Conservation (phyloP, 257 asterid species). For the Lantana camara region DNA sequence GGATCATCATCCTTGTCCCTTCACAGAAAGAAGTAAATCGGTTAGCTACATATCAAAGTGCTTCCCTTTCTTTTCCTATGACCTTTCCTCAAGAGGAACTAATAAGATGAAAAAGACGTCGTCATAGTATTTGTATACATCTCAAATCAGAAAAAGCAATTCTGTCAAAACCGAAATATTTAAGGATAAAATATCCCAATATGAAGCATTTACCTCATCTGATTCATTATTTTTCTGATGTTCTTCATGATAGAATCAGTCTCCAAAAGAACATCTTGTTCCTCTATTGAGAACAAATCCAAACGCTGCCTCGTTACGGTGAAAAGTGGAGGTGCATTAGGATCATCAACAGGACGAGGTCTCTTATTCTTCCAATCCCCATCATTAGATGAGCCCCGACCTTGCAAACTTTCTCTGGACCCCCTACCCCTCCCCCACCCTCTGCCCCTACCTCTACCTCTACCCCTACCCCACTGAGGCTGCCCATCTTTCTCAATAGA, state of each 20-base stretch:
- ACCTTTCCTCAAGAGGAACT: not conserved
- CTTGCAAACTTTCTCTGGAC: constrained; percentile 48
- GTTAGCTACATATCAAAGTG: constrained; percentile 10
- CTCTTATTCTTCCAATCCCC: constrained; percentile 65
- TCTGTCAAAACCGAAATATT: not conserved
- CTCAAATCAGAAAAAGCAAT: not conserved
- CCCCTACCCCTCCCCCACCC: constrained; percentile 51
- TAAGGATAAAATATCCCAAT: not conserved
- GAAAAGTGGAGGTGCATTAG: constrained; percentile 40
- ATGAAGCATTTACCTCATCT: constrained; percentile 54
- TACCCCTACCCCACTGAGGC: constrained; percentile 48
- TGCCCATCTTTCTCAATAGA: constrained; percentile 29
- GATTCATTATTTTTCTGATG: constrained; percentile 71
- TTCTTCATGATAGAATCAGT: constrained; percentile 67
- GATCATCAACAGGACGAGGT: constrained; percentile 54
- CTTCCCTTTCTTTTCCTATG: not conserved
- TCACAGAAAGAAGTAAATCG: constrained; percentile 25
- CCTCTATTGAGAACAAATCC: constrained; percentile 81
- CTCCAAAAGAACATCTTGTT: constrained; percentile 71
- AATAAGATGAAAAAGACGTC: not conserved
- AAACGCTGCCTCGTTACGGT: constrained; percentile 67
- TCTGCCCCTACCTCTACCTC: constrained; percentile 50
- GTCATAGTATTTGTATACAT: not conserved
- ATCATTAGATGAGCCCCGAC: constrained; percentile 57
- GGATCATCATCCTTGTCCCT: constrained; percentile 93